Percentiles rank a stretch among this genome's conserved stretches.
phyloP scores from a whole-genome alignment of 1,284 basidiomycete genomes.

The Pseudozyma flocculosa region DNA sequence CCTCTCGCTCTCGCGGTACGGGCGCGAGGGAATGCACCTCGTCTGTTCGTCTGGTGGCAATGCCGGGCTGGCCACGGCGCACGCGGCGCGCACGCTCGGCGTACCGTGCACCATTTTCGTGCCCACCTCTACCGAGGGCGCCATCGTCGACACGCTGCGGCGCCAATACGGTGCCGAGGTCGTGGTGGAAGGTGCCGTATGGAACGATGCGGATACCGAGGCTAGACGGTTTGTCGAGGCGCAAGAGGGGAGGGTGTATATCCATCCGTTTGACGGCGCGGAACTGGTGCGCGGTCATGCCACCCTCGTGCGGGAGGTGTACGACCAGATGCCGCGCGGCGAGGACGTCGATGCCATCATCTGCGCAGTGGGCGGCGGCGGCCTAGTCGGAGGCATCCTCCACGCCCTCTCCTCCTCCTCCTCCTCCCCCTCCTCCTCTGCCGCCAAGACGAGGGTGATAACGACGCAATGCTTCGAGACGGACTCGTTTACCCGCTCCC shows the following conservation, averaged over 20 bases:
- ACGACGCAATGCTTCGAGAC: slow-evolving; percentile 44
- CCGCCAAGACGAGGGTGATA: slow-evolving; percentile 10
- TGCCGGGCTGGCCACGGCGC: slow-evolving; percentile 52
- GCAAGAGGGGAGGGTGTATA: slow-evolving; percentile 25
- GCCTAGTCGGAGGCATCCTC: slow-evolving; percentile 19
- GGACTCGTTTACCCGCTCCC: slow-evolving; percentile 19
- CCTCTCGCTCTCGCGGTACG: slow-evolving; percentile 1
- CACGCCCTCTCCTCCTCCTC: background rate
- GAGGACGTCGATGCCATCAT: slow-evolving; percentile 11
- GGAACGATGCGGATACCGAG: slow-evolving; percentile 27
- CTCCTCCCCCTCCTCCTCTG: too few species aligned
- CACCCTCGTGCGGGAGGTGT: slow-evolving; percentile 30
- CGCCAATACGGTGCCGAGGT: slow-evolving; percentile 34
- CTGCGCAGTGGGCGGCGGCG: slow-evolving; percentile 23
- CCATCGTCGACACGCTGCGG: slow-evolving; percentile 30
- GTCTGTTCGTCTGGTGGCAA: slow-evolving; percentile 55
- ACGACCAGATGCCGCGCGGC: slow-evolving; percentile 3
- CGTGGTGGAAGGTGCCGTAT: slow-evolving; percentile 15
- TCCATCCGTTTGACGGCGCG: slow-evolving; percentile 54
- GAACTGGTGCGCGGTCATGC: slow-evolving; percentile 43
- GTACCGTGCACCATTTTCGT: slow-evolving; percentile 50
- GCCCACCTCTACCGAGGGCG: slow-evolving; percentile 25
- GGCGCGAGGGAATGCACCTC: slow-evolving; percentile 28
- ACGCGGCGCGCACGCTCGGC: slow-evolving; percentile 36
- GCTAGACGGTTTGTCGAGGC: slow-evolving; percentile 19